These are phyloP conservation scores for Trypethelium eluteriae DNA, from an alignment of 495 filamentous ascomycete species.

Conservation along the genomic window DNA sequence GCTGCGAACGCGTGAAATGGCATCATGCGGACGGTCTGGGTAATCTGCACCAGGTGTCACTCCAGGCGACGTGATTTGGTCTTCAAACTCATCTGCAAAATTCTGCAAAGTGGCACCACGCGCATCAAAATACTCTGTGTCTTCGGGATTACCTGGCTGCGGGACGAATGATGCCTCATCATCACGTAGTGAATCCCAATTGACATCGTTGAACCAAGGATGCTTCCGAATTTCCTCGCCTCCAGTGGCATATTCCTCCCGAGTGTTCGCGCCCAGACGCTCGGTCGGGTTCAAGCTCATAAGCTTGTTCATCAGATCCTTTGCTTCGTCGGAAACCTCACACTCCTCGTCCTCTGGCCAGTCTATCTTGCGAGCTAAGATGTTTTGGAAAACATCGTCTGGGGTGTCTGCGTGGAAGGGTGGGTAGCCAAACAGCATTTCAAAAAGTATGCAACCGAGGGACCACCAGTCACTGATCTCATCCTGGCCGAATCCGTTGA, in stretches of 20 bases:
- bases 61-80: constrained; percentile 64
- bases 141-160: constrained; percentile 83
- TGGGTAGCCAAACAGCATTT: constrained; percentile 86
- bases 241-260: constrained; percentile 69
- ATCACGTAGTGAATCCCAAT: constrained; percentile 83
- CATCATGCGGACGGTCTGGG: constrained; percentile 85
- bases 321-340: constrained; percentile 67
- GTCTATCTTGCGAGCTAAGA: constrained; percentile 75
- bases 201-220: constrained; percentile 78
- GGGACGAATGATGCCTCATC: constrained; percentile 96
- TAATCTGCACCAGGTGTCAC: constrained; percentile 60
- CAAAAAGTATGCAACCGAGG: constrained; percentile 91
- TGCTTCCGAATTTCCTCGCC: constrained; percentile 86
- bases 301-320: constrained; percentile 85
- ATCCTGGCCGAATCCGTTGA: constrained; percentile 88
- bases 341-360: constrained; percentile 65
- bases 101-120: constrained; percentile 82
- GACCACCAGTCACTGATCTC: constrained; percentile 99
- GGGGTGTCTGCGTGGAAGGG: constrained; percentile 89
- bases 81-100: constrained; percentile 89
- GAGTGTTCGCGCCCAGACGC: constrained; percentile 74
- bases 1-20: constrained; percentile 77
- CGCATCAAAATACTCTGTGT: constrained; percentile 95
- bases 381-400: constrained; percentile 95
- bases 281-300: constrained; percentile 73